Evolutionary conservation across 176 grass and related monocot species (phyloP).

Genomic region (Hordeum vulgare): MorexV3_pseudomolecules_assembly NC_058524.1:180565328-180565827

Average conservation of each 20-base stretch:
- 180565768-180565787: conserved; percentile 94
- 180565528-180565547: not conserved
- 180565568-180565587: too few relatives aligned
- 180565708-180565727: conserved; percentile 72
- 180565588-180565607: too few relatives aligned
- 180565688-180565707: conserved; percentile 93
- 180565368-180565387: too few relatives aligned
- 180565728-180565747: too few relatives aligned
- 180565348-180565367: too few relatives aligned
- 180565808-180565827: conserved; percentile 91
- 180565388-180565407: too few relatives aligned
- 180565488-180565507: not conserved
- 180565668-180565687: conserved; percentile 97
- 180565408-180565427: too few relatives aligned
- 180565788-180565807: conserved; percentile 77
- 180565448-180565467: not conserved
- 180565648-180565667: conserved; percentile 99
- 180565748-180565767: conserved; percentile 93
- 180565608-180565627: too few relatives aligned
- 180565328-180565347: too few relatives aligned
- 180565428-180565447: not conserved
- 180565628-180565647: conserved; percentile 86
- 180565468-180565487: not conserved
- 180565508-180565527: not conserved
- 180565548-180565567: conserved; percentile 16